A percentile compares a stretch with the other conserved stretches of the same genome.
Evolutionary conservation across 106 monocot genomes (phyloP).

Genomic region (Dioscorea alata): DNA sequence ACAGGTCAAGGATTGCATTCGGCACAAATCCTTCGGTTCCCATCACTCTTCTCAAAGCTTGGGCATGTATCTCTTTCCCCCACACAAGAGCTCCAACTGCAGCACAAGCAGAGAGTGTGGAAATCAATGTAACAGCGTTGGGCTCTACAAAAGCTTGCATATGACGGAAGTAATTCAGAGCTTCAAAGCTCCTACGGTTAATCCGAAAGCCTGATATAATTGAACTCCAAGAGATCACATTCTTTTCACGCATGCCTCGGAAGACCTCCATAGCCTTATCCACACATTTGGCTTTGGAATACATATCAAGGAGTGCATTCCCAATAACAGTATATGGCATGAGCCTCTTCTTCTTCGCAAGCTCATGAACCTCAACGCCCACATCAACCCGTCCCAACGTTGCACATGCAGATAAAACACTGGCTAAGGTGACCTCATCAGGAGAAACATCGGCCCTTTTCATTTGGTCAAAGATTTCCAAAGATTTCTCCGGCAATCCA

Average conservation of each 20-base stretch:
- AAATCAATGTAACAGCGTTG: constrained; percentile 58
- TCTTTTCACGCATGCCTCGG: constrained; percentile 51
- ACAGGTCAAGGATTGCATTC: constrained; percentile 70
- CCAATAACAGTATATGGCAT: constrained; percentile 37
- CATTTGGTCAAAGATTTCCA: constrained; percentile 59
- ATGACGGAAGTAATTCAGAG: constrained; percentile 54
- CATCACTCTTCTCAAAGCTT: constrained; percentile 41
- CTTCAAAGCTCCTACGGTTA: constrained; percentile 62
- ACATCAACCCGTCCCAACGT: constrained; percentile 40
- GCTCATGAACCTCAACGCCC: constrained; percentile 64
- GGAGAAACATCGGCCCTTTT: constrained; percentile 30
- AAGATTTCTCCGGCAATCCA: constrained; percentile 40
- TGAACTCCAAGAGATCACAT: constrained; percentile 78
- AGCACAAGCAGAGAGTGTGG: constrained; percentile 62
- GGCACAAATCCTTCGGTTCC: constrained; percentile 48
- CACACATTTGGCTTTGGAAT: constrained; percentile 52
- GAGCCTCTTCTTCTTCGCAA: constrained; percentile 48
- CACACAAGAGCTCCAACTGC: constrained; percentile 61
- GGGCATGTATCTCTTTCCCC: constrained; percentile 86
- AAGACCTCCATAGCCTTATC: constrained; percentile 79
- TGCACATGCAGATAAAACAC: constrained; percentile 73
- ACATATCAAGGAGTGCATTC: constrained; percentile 78
- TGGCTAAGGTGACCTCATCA: constrained; percentile 66
- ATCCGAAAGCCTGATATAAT: constrained; percentile 64
- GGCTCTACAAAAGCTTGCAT: constrained; percentile 63